Percentiles rank a stretch among this genome's conserved stretches.
phyloP scores from a whole-genome alignment of 2,329 filamentous ascomycete species.

The Cryphonectria radicalis region DNA sequence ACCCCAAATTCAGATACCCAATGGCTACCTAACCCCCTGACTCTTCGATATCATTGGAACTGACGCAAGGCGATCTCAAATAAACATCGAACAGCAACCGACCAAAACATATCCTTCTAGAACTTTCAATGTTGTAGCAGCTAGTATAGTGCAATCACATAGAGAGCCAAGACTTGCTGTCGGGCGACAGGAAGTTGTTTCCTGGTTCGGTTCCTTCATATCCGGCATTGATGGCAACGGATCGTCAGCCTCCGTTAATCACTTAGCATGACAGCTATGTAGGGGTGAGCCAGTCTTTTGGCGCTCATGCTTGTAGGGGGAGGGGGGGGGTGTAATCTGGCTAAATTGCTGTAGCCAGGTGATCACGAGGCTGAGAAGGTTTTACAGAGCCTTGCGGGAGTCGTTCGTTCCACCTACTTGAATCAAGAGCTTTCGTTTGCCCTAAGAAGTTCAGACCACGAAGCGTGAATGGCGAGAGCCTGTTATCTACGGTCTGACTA shows the following conservation, averaged over 20 bases:
- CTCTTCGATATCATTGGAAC: too few relatives aligned
- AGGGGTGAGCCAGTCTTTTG: neutral
- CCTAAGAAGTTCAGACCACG: too few relatives aligned
- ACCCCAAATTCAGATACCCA: too few relatives aligned
- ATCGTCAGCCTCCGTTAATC: constrained; percentile 6
- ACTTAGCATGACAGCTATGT: neutral
- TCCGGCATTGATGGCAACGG: neutral
- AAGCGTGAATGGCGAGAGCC: neutral
- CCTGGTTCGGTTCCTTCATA: neutral
- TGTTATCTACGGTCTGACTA: too few relatives aligned
- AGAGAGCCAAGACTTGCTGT: neutral
- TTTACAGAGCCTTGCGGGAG: neutral
- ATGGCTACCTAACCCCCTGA: too few relatives aligned
- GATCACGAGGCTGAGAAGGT: neutral
- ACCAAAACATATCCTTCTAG: neutral
- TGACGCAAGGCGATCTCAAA: neutral
- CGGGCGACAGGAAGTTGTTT: neutral
- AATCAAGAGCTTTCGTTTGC: neutral
- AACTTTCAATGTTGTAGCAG: too few relatives aligned
- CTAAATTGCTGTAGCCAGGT: neutral
- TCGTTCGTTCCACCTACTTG: neutral
- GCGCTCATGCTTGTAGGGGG: neutral
- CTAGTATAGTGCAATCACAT: neutral
- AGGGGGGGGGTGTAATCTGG: neutral
- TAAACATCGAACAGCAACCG: neutral